These are phyloP conservation scores for Magnaporthiopsis poae DNA, from an alignment of 2,329 filamentous ascomycete genomes.

Conservation along the genomic window DNA sequence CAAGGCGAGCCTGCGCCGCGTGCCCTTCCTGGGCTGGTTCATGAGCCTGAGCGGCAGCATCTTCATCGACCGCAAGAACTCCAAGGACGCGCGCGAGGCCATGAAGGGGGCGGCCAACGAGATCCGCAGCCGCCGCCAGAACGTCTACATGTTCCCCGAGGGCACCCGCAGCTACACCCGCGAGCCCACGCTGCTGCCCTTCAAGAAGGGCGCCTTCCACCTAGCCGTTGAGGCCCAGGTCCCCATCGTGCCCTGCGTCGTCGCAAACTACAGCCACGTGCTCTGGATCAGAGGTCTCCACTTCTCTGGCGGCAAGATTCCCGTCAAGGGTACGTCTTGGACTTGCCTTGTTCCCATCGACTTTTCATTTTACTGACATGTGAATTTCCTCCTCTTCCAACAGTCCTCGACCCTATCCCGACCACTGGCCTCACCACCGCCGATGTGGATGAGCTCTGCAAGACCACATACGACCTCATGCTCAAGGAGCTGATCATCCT, in stretches of 20 bases:
- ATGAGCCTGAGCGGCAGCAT: constrained; percentile 79
- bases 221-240: constrained; percentile 88
- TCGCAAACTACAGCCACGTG: constrained; percentile 69
- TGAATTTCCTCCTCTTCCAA: constrained; percentile 9
- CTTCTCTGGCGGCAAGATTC: constrained; percentile 62
- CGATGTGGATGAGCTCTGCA: constrained; percentile 67
- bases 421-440: constrained; percentile 62
- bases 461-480: constrained; percentile 64
- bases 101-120: constrained; percentile 75
- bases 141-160: constrained; percentile 81
- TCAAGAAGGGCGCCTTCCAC: constrained; percentile 98
- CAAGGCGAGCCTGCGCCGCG: constrained; percentile 69
- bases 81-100: constrained; percentile 68
- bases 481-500: constrained; percentile 51
- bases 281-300: constrained; percentile 53
- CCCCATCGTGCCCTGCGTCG: constrained; percentile 77
- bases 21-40: constrained; percentile 90
- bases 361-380: constrained; percentile 3
- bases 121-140: constrained; percentile 64
- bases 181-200: constrained; percentile 74
- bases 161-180: constrained; percentile 84
- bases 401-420: constrained; percentile 70
- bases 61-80: constrained; percentile 88
- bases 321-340: constrained; percentile 55
- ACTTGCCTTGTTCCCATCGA: not conserved